phyloP scores from a whole-genome alignment of 108 stramenopile species.

The Stephanodiscus triporus region DNA sequence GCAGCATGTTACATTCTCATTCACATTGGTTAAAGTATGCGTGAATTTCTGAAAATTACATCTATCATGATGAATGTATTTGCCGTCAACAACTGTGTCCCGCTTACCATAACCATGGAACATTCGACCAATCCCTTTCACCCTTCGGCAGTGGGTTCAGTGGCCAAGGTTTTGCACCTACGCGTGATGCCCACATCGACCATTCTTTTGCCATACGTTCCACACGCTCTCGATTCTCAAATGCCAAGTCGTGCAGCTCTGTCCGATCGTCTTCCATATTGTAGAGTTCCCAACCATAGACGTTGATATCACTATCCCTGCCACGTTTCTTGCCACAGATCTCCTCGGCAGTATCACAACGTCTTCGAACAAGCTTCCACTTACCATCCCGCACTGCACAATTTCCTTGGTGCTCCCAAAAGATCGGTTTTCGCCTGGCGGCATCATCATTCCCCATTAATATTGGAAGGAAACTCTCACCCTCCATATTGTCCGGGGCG shows the following conservation, averaged over 20 bases:
- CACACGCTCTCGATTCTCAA: conserved; percentile 27
- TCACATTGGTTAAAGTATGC: too few relatives aligned
- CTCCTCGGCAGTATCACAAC: conserved; percentile 23
- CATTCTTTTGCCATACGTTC: conserved; percentile 26
- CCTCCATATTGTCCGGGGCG: conserved; percentile 33
- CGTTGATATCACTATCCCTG: conserved; percentile 1
- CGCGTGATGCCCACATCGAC: conserved; percentile 45
- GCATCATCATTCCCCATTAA: conserved; percentile 17
- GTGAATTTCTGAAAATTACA: too few relatives aligned
- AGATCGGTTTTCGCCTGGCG: conserved; percentile 34
- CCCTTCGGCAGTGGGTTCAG: conserved; percentile 40
- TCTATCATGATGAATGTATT: too few relatives aligned
- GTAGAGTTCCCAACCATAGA: conserved; percentile 47
- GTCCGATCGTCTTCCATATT: conserved; percentile 52
- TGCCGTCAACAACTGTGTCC: too few relatives aligned
- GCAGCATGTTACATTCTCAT: too few relatives aligned
- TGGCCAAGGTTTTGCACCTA: conserved; percentile 45
- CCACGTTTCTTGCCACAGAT: background rate
- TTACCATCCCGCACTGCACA: conserved; percentile 45
- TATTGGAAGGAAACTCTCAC: conserved; percentile 49
- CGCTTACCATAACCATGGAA: conserved; percentile 51
- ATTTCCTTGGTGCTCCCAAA: conserved; percentile 61
- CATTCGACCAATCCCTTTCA: conserved; percentile 57
- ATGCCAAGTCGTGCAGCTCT: conserved; percentile 39
- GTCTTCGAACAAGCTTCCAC: conserved; percentile 51